phyloP scores from a whole-genome alignment of 306 rosid genomes.

The Prunus mira region DNA sequence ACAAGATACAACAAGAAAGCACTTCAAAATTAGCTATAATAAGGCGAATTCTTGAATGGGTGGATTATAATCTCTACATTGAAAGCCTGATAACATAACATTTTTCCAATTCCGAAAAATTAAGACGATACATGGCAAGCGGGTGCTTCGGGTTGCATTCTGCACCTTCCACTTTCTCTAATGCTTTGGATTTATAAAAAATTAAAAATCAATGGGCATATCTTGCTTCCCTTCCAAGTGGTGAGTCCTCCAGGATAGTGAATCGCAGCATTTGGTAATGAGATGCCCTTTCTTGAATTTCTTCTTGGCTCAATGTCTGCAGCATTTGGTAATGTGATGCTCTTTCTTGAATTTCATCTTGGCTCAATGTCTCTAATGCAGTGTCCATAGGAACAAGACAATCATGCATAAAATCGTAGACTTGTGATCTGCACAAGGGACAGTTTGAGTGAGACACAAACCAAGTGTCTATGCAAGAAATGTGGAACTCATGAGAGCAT shows the following conservation, averaged over 20 bases:
- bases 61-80: neutral
- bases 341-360: constrained; percentile 24
- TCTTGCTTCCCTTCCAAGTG: constrained; percentile 1
- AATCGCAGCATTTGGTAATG: constrained; percentile 21
- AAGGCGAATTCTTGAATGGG: neutral
- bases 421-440: constrained; percentile 53
- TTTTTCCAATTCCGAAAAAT: neutral
- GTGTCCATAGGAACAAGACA: constrained; percentile 3
- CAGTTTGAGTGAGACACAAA: constrained; percentile 47
- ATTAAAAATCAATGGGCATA: neutral
- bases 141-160: neutral
- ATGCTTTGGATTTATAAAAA: too few species aligned
- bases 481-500: constrained; percentile 48
- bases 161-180: neutral
- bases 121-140: neutral
- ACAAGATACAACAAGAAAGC: too few species aligned
- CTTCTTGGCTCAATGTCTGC: constrained; percentile 24
- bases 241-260: neutral
- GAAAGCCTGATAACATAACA: neutral
- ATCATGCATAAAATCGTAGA: neutral
- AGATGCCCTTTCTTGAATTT: constrained; percentile 18
- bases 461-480: constrained; percentile 53
- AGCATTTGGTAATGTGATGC: constrained; percentile 13
- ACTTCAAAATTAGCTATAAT: neutral
- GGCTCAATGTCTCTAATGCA: constrained; percentile 15